Conservation (phyloP, 345 rosid genomes). For the Gossypioides kirkii region DNA sequence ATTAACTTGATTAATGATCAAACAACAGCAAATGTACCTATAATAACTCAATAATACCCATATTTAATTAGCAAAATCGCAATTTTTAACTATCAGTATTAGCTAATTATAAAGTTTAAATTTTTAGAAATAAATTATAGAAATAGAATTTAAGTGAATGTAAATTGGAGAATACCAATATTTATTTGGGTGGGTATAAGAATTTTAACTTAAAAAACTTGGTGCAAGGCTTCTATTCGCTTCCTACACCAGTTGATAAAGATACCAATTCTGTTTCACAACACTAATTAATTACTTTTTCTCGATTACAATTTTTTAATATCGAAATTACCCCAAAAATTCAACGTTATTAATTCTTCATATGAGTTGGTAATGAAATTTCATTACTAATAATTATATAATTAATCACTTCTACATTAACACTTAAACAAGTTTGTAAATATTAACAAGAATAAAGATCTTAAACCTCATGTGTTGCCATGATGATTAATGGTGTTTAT, state of each 20-base stretch:
- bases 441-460: background rate
- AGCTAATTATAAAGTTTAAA: constrained; percentile 13
- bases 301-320: constrained; percentile 18
- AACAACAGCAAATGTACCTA: constrained; percentile 15
- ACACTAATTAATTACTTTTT: constrained; percentile 58
- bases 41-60: too few relatives aligned
- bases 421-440: background rate
- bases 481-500: too few relatives aligned
- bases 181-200: constrained; percentile 28
- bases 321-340: background rate
- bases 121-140: constrained; percentile 5
- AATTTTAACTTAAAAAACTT: too few relatives aligned
- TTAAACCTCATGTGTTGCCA: too few relatives aligned
- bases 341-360: background rate
- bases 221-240: too few relatives aligned
- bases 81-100: constrained; percentile 17
- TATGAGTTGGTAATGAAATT: background rate
- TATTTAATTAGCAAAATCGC: constrained; percentile 22
- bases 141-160: constrained; percentile 15
- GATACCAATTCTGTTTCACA: constrained; percentile 76
- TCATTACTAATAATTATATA: background rate
- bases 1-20: constrained; percentile 26
- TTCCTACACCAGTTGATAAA: constrained; percentile 13
- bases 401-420: background rate
- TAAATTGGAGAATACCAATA: constrained; percentile 7